Evolutionary conservation across 2,329 filamentous ascomycete genomes (phyloP), one percentile per base, ranked within the genome.

Genomic region (Onygenales sp.): DNA sequence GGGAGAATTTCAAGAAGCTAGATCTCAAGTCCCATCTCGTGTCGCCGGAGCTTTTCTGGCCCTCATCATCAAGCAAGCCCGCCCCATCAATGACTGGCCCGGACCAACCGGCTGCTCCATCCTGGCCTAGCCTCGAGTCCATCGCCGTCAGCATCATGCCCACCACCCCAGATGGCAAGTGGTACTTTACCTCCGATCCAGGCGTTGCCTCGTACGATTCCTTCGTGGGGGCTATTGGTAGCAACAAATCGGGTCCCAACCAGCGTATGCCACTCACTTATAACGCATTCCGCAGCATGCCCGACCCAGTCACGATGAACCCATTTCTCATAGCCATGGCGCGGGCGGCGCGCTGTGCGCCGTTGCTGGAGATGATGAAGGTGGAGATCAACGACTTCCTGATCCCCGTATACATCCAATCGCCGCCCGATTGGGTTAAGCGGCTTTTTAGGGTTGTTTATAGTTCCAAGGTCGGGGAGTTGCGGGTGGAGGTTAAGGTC

Each of bases 241-340:
- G 13, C 36, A 39, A 39, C 36, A 1, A 3, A 6, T n/a, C 36
- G 36, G 34, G 13, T 39, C 13, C 36, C 36, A n/a, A 39, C 36
- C 36, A 36, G 13, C 10, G 42, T 9, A 42, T 6, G 13, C 14
- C 27, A 8, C 21, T 2, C 14, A 8, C 17, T 4, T 14, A 27
- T 13, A 53, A 50, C 21, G 21, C n/a, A 6, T 53, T 49, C 31
- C 52, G 52, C 27, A 42, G 14, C 34, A 27, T 53, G 13, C 52
- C 45, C 6, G 37, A 42, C 13, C 45, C 52, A 32, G 52, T 13
- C 21, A 53, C 14, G 31, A 49, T 53, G 17, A 32, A 49, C 17
- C 52, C 52, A 13, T 31, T 53, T 7, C 45, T 53, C 31, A 53
- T 50, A 7, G 52, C 52, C 21, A 50, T 53, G 45, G 52, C 52